These are phyloP conservation scores for Candida xyloterini DNA, from an alignment of 805 yeast species.

Conservation along the genomic window DNA sequence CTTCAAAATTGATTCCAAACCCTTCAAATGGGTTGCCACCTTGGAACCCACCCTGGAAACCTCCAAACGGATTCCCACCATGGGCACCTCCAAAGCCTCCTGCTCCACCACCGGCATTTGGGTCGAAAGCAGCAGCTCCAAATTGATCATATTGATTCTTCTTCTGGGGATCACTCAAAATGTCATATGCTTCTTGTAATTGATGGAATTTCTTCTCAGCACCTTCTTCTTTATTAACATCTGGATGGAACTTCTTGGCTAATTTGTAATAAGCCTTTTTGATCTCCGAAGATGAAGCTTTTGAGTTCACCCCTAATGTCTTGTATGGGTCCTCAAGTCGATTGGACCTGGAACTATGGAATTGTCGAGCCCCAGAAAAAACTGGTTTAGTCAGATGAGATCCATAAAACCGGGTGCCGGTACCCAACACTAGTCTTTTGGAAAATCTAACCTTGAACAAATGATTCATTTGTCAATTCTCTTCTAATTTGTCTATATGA, in stretches of 20 bases:
- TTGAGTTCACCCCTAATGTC: conserved; percentile 70
- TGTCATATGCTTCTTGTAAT: conserved; percentile 91
- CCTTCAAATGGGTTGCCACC: conserved; percentile 31
- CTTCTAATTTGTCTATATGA: neutral
- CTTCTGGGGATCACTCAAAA: conserved; percentile 80
- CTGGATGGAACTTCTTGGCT: conserved; percentile 95
- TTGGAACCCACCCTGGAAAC: conserved; percentile 31
- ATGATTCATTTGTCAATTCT: conserved; percentile 2
- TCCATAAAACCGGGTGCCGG: neutral
- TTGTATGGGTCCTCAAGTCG: conserved; percentile 72
- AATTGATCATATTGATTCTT: conserved; percentile 87
- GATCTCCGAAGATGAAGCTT: conserved; percentile 77
- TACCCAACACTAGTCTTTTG: neutral
- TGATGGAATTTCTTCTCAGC: conserved; percentile 90
- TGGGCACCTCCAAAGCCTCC: conserved; percentile 47
- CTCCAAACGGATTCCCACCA: conserved; percentile 30
- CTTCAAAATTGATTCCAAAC: conserved; percentile 49
- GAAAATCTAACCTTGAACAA: neutral
- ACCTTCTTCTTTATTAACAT: conserved; percentile 85
- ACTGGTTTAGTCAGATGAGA: neutral
- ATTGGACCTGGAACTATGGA: conserved; percentile 40
- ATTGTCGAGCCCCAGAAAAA: conserved; percentile 24
- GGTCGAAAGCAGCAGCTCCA: conserved; percentile 83
- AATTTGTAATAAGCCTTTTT: conserved; percentile 91
- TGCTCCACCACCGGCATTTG: conserved; percentile 46